These are phyloP conservation scores for Poterioochromonas sp. DNA, from an alignment of 352 stramenopile genomes.

Conservation along the genomic window DNA sequence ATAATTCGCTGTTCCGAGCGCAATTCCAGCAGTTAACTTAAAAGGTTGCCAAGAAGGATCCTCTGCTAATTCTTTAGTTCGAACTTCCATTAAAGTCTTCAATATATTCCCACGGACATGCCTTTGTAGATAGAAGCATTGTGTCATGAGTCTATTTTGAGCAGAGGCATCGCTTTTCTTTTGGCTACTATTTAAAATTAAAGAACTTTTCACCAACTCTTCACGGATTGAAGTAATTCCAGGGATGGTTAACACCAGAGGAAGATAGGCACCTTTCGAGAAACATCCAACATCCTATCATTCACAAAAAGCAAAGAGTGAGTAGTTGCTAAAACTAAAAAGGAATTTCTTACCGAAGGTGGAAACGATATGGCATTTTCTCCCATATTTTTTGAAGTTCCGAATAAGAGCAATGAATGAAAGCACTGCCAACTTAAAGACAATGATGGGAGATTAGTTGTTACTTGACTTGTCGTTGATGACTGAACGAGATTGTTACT, in stretches of 20 bases:
- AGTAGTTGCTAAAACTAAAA: neutral
- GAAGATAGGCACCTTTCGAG: neutral
- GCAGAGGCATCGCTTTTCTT: too few species aligned
- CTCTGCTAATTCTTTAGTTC: too few species aligned
- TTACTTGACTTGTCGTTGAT: neutral
- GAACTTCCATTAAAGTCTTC: too few species aligned
- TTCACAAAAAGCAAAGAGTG: neutral
- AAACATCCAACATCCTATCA: slow-evolving; percentile 32
- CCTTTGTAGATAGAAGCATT: neutral
- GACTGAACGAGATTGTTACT: neutral
- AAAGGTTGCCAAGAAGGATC: too few species aligned
- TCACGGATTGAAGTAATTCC: neutral
- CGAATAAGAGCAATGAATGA: slow-evolving; percentile 14
- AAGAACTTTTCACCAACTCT: neutral
- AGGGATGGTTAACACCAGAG: neutral
- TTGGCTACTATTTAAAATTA: too few species aligned
- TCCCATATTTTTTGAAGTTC: neutral
- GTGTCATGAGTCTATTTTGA: too few species aligned
- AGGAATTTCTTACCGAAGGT: neutral
- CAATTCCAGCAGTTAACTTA: too few species aligned
- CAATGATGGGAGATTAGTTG: neutral
- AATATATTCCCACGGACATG: neutral
- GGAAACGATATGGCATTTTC: neutral
- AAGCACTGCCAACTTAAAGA: slow-evolving; percentile 1
- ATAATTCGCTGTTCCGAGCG: too few species aligned